Base-by-base conservation (phyloP, 345 rosid species). In the Microthlaspi erraticum region DNA sequence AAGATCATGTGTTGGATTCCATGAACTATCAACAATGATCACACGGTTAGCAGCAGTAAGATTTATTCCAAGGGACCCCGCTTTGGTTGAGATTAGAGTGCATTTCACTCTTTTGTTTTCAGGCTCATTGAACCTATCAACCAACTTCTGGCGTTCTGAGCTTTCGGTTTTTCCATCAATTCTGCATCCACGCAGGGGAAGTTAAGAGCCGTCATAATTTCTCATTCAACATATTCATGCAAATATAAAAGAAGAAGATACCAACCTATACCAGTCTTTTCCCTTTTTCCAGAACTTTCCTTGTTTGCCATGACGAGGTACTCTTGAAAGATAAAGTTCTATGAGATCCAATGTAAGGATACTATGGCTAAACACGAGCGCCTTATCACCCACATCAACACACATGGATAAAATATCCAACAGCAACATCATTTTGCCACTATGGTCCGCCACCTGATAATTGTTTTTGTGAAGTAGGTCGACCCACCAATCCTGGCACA, bases 1-100 rank as follows among this genome's bases (percentile, higher is more conserved):
- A 79, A 95, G 94, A 84, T 95, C 99, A 69, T 88, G 86, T 8
- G 99, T 95, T 56, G 99, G 99, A 83, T 95, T 95, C 99, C 99
- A 95, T 45, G 99, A 95, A 63, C 99, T 98, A 78, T 95, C 99
- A 38, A 95, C 98, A 52, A 95, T 95, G 71, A 95, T 78, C 32
- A 95, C 99, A 69, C 97, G 99, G 78, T 95, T 95, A 73, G 99
- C 99, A 78, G 99, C 84, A 83, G 90, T 84, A 34, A 95, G 96
- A 83, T 95, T 95, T 71, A 95, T 95, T 62, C 99, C 99, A 20
- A 95, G 88, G 68, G 98, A 95, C 71, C 99, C 98, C 46, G 99
- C 98, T 78, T 96, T 87, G 10, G 99, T 95, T 59, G 99, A 92
- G 57, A 95, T 92, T 53, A 95, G 78, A 81, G 96, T 83, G 78